Base-by-base conservation (phyloP, 2,329 filamentous ascomycete species). In the Diaporthe sp. region DNA sequence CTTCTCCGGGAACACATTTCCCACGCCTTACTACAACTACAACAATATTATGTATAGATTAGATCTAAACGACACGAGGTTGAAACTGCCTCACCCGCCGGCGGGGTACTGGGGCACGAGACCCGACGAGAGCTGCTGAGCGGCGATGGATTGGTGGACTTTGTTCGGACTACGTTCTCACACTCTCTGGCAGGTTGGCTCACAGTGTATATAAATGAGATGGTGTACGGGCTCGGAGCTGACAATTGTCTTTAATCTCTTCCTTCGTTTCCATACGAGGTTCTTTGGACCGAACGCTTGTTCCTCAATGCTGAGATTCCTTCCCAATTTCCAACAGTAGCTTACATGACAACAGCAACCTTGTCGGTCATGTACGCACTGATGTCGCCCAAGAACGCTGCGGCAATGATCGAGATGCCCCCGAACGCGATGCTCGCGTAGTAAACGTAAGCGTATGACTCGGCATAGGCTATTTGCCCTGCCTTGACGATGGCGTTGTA, bases 361-460 rank as follows among this genome's bases (percentile, higher is more conserved):
- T 90, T 87, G 76, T 91, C 87, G 80, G 90, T 87, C 88, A 92
- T 90, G 77, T 89, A 90, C 80, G 87, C 82, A 51, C 84, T 85
- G 72, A 93, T 91, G 79, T 92, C 88, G 1, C 89, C 90, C 80
- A 93, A 81, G 77, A 92, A 91, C 74, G 88, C 85, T 73, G 89
- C 87, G 0, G 90, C 86, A n/a, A 92, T 70, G 65, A 92, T 89
- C 7, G 88, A 87, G 0, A 91, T 80, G 0, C 77, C 85, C 0
- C 92, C 92, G 81, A 93, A 93, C 0, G 88, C 90, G 80, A 93
- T 91, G 80, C 89, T 92, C 37, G 86, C 86, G 81, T 90, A 90
- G 80, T 92, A 93, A 4, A 92, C 90, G 79, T 86, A 92, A 63
- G 88, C 88, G 78, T 93, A 93, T 13, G 87, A 88, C 67, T 88